Base-by-base conservation (phyloP, 331 rosid species). In the Quercus lobata region DNA sequence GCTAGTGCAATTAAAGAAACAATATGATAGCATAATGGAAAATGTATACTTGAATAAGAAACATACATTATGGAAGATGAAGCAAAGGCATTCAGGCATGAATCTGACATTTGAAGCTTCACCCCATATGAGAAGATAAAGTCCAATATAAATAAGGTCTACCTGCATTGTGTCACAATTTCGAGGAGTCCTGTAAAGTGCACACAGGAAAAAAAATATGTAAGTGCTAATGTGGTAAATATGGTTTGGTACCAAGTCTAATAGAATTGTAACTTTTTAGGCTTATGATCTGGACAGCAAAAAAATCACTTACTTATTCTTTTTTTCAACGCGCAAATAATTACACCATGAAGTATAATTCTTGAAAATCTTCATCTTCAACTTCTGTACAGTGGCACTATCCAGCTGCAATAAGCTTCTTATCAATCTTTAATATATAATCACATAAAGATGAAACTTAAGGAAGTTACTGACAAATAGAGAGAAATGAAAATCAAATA, bases 51-150 rank as follows among this genome's bases (percentile, higher is more conserved):
- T 6, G 58, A 77, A 24, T 24, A 24, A 72, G 84, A 74, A 78
- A 76, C 95, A 86, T 82, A 96, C 99, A 82, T 87, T 83, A 84
- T 96, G 99, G 87, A 96, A 96, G 78, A 96, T 90, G 79, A 91
- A 96, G 92, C 99, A 96, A 66, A 96, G 76, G 84, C 99, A 96
- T 89, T 96, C 99, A 70, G 99, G 97, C 99, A 96, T 96, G 88
- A 96, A 96, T 55, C 99, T 97, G 80, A 92, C 62, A 81, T 96
- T 96, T 83, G 99, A 93, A 87, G 99, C 99, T 90, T 96, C 99
- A 54, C 99, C 99, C 99, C 99, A 96, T 74, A 96, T 92, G 80
- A 96, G 98, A 88, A 96, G 89, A 90, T 93, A 93, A 77, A 96
- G 99, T 49, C 90, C 97, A 71, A 92, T 89, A 85, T 87, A 93